A percentile compares a stretch with the other conserved stretches of the same genome.
Evolutionary conservation across 2,329 filamentous ascomycete genomes (phyloP).

Genomic region (Fusarium siculi): DNA sequence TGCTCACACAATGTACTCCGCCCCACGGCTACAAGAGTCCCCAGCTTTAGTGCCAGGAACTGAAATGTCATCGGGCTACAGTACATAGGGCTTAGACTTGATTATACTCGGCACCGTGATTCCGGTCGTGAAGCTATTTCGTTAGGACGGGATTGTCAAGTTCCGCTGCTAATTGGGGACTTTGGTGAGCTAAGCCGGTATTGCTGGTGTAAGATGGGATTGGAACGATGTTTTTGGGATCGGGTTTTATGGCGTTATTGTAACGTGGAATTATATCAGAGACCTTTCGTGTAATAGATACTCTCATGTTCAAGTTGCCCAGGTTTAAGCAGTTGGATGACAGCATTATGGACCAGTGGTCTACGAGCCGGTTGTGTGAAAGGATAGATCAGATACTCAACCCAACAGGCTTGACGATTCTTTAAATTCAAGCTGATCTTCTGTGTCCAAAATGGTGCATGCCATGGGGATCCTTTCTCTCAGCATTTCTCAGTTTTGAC

Average conservation of each 20-base stretch:
- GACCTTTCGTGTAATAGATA: neutral
- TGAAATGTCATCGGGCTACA: neutral
- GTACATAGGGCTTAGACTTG: constrained; percentile 22
- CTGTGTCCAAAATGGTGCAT: neutral
- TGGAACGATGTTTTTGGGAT: neutral
- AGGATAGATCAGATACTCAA: neutral
- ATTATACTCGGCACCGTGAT: neutral
- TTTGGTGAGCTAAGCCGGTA: neutral
- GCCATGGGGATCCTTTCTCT: neutral
- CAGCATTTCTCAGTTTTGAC: too few relatives aligned
- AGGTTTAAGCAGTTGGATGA: too few relatives aligned
- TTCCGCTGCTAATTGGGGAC: constrained; percentile 15
- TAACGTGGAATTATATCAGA: neutral
- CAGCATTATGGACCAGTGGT: too few relatives aligned
- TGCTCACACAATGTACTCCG: neutral
- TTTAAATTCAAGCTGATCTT: neutral
- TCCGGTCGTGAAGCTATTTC: neutral
- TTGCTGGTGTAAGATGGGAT: neutral
- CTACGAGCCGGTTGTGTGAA: too few relatives aligned
- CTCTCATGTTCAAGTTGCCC: neutral
- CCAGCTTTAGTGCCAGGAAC: constrained; percentile 4
- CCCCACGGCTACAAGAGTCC: neutral
- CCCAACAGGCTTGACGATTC: neutral
- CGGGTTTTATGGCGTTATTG: too few relatives aligned
- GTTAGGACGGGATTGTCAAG: neutral